Percentiles rank a stretch among this genome's conserved stretches.
Evolutionary conservation across 176 grass and related monocot species (phyloP).

Genomic region (Triticum turgidum): DNA sequence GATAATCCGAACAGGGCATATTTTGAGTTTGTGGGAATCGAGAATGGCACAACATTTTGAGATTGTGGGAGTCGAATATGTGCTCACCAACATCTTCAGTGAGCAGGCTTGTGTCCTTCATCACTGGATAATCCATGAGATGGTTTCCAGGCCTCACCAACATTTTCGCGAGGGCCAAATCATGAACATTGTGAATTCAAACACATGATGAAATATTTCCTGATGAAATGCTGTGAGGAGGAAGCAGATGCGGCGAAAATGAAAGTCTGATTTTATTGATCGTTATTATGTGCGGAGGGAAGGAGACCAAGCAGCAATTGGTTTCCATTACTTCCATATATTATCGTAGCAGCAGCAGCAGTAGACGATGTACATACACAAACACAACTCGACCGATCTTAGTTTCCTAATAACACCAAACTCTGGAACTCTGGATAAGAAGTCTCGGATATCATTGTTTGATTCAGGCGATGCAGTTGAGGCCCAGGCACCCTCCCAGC

Average conservation of each 20-base stretch:
- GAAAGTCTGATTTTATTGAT: neutral
- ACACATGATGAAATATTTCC: no score
- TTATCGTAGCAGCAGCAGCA: conserved; percentile 10
- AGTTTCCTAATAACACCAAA: conserved; percentile 1
- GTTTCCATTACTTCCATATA: conserved; percentile 53
- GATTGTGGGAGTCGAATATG: no score
- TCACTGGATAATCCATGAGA: neutral
- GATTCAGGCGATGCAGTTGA: conserved; percentile 83
- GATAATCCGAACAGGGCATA: no score
- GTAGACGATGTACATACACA: conserved; percentile 41
- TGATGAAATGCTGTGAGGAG: no score
- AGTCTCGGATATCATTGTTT: neutral
- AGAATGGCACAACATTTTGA: no score
- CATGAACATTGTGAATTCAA: neutral
- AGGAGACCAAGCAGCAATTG: conserved; percentile 23
- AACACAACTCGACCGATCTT: neutral
- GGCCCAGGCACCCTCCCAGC: conserved; percentile 66
- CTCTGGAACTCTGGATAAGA: neutral
- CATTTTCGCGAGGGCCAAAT: neutral
- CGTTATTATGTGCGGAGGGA: neutral
- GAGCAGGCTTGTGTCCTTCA: neutral
- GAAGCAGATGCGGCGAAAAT: neutral
- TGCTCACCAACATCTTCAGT: neutral
- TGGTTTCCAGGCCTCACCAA: neutral
- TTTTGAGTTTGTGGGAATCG: no score